Evolutionary conservation across 495 filamentous ascomycete species (phyloP).

Genomic region (Aeminium ludgeri): DNA sequence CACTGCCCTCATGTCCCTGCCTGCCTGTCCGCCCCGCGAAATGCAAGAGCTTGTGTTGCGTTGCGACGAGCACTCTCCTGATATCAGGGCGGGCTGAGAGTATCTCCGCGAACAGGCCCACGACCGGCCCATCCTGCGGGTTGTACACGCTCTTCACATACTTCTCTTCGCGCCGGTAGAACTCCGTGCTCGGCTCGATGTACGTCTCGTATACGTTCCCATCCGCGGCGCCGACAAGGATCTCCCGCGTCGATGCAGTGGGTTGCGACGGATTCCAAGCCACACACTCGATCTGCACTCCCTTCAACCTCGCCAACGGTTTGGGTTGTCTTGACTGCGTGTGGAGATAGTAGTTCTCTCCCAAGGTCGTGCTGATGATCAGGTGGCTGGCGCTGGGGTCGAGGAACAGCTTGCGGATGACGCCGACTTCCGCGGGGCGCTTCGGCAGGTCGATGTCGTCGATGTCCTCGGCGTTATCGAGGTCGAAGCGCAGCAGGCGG

Average conservation of each 20-base stretch:
- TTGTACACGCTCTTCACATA: conserved; percentile 71
- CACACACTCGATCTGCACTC: conserved; percentile 70
- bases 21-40: conserved; percentile 59
- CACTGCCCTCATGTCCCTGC: conserved; percentile 59
- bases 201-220: conserved; percentile 92
- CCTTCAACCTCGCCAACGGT: conserved; percentile 63
- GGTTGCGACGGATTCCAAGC: conserved; percentile 97
- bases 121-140: conserved; percentile 56
- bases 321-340: conserved; percentile 82
- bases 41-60: conserved; percentile 56
- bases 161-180: conserved; percentile 86
- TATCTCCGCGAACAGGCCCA: conserved; percentile 64
- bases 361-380: conserved; percentile 74
- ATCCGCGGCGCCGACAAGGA: conserved; percentile 80
- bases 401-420: conserved; percentile 89
- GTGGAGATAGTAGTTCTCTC: conserved; percentile 96
- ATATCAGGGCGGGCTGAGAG: conserved; percentile 49
- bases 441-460: conserved; percentile 97
- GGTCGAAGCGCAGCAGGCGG: conserved; percentile 79
- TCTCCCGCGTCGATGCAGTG: conserved; percentile 85
- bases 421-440: conserved; percentile 71
- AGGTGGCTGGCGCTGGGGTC: conserved; percentile 92
- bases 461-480: conserved; percentile 85
- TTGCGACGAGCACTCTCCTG: conserved; percentile 60
- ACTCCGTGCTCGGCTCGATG: conserved; percentile 82